Percentiles rank a stretch among this genome's conserved stretches.
Conservation (phyloP, 768 basidiomycete species). For the Leucosporidium yakuticum region DNA sequence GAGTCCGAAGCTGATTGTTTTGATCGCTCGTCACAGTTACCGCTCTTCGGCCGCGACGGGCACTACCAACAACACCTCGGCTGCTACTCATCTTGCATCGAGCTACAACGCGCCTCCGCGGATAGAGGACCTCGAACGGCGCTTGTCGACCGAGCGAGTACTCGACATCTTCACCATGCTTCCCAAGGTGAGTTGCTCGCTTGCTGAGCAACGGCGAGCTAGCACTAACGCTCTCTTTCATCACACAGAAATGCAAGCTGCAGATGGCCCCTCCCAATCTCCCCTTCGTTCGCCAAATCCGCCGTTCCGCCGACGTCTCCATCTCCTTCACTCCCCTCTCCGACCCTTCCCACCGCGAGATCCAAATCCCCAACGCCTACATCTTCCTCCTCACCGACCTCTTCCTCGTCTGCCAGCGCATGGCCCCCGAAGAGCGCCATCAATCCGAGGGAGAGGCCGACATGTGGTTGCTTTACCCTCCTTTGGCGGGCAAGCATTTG, state of each 20-base stretch:
- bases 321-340: constrained; percentile 67
- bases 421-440: constrained; percentile 59
- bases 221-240: not conserved
- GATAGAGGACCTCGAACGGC: constrained; percentile 69
- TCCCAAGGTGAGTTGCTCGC: constrained; percentile 59
- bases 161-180: constrained; percentile 95
- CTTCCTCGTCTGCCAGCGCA: constrained; percentile 81
- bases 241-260: constrained; percentile 67
- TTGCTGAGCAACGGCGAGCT: constrained; percentile 12
- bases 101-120: constrained; percentile 47
- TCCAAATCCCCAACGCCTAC: constrained; percentile 70
- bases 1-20: not conserved
- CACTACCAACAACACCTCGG: constrained; percentile 22
- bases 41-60: constrained; percentile 29
- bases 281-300: constrained; percentile 69
- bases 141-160: constrained; percentile 68
- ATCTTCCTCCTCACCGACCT: constrained; percentile 87
- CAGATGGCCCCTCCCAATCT: constrained; percentile 79
- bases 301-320: constrained; percentile 62
- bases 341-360: constrained; percentile 58
- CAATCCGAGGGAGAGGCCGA: constrained; percentile 50
- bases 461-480: constrained; percentile 91
- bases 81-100: constrained; percentile 46
- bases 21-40: not conserved
- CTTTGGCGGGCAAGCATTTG: constrained; percentile 88